Base-by-base conservation (phyloP, 768 basidiomycete genomes). In the Podaxis pistillaris region DNA sequence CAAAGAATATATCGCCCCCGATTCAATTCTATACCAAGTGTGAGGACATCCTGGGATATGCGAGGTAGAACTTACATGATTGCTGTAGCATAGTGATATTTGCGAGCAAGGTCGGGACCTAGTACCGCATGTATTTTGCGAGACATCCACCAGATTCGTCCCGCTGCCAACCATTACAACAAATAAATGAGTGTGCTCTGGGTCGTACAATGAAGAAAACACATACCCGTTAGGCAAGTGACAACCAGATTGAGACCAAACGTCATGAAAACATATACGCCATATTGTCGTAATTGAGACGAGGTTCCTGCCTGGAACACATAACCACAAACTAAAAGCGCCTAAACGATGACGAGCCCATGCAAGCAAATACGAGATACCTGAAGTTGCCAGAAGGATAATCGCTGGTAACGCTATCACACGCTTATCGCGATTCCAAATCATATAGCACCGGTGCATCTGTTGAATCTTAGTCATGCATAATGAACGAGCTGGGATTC, bases 191-290 rank as follows among this genome's bases (percentile, higher is more conserved):
- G 7, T 56, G n/a, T 38, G n/a, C 12, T 2, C 15, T 19, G 8
- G n/a, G n/a, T 24, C 19, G 13, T 12, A 30, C 30, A 8, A 11
- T 38, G 54, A 38, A 11, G 12, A 40, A 11, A 50, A 12, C 6
- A 11, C 70, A 22, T 41, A 77, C 77, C 76, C 26, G 74, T 74
- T 53, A 79, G 61, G 2, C 65, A 62, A 8, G 75, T 78, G 7
- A 77, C 60, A 40, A 75, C 58, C 13, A 77, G 63, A 51, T 79
- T 79, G 36, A 75, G 69, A 12, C 69, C 58, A 46, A 77, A 68
- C 2, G 76, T 76, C 52, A 76, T 59, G 46, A 71, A 64, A 17
- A 75, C 56, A 62, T 76, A 74, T 54, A 77, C 67, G 74, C 75
- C 71, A 26, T 68, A 70, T 4, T 67, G 69, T 38, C 69, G 68